Percentiles rank a stretch among this genome's conserved stretches.
These are phyloP conservation scores for Sphagnum fallax DNA, from an alignment of 228 moss, liverwort and hornwort species.

Conservation along the genomic window DNA sequence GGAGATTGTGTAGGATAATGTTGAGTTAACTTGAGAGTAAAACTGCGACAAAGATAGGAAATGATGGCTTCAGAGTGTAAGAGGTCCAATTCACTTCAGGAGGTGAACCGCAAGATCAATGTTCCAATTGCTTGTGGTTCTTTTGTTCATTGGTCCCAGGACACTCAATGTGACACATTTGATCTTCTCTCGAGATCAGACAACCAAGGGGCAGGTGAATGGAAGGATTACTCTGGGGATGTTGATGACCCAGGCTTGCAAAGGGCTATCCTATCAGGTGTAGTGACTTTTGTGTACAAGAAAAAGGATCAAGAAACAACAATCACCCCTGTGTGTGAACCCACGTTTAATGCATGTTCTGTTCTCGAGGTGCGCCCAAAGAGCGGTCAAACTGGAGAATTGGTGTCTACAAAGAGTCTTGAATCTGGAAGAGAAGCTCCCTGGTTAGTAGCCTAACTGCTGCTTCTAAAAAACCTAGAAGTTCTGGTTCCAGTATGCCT, in stretches of 20 bases:
- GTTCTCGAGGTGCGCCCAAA: background rate
- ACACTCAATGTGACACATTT: constrained; percentile 68
- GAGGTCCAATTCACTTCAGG: background rate
- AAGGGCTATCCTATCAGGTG: constrained; percentile 52
- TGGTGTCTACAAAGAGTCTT: background rate
- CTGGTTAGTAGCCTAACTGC: background rate
- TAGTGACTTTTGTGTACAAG: constrained; percentile 51
- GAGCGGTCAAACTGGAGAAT: background rate
- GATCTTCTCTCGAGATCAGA: constrained; percentile 58
- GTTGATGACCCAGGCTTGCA: constrained; percentile 59
- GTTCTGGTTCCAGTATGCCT: background rate
- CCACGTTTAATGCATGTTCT: background rate
- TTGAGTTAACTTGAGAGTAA: too few species aligned
- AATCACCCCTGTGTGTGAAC: background rate
- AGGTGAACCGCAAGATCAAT: background rate
- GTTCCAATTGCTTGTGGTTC: background rate
- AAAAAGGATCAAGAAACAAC: background rate
- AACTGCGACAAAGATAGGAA: too few species aligned
- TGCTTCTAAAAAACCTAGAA: too few species aligned
- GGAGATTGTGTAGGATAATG: background rate
- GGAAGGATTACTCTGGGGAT: constrained; percentile 64
- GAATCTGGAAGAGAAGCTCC: background rate
- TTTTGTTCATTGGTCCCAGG: constrained; percentile 22
- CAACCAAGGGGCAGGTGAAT: constrained; percentile 25
- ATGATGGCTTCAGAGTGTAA: too few species aligned